Evolutionary conservation across 805 yeast genomes (phyloP).

Genomic region (Candida ortonii): DNA sequence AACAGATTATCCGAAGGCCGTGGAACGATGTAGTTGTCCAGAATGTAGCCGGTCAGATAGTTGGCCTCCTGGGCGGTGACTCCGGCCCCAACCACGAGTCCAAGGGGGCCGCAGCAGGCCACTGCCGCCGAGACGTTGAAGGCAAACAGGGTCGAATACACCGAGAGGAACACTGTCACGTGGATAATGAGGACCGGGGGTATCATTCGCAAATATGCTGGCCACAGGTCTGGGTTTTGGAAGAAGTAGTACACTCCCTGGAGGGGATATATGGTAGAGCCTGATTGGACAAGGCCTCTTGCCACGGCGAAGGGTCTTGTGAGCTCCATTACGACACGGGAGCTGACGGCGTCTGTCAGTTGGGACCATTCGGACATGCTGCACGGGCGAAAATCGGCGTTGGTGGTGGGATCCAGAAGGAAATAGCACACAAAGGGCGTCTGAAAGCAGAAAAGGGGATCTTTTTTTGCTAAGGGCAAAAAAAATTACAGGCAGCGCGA

Average conservation of each 20-base stretch:
- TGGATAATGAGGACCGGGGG: slow-evolving; percentile 25
- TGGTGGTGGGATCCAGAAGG: background rate
- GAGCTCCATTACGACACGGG: slow-evolving; percentile 22
- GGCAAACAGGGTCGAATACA: slow-evolving; percentile 23
- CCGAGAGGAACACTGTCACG: slow-evolving; percentile 17
- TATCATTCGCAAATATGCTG: slow-evolving; percentile 23
- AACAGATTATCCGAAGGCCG: slow-evolving; percentile 26
- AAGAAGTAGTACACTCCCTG: slow-evolving; percentile 28
- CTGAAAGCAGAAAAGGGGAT: no score
- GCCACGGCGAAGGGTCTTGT: slow-evolving; percentile 21
- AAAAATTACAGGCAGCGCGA: no score
- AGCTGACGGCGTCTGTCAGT: slow-evolving; percentile 11
- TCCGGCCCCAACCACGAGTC: slow-evolving; percentile 23
- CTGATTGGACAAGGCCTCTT: slow-evolving; percentile 16
- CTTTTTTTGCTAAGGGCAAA: no score
- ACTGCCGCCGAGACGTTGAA: slow-evolving; percentile 22
- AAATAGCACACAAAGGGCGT: background rate
- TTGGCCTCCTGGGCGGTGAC: slow-evolving; percentile 28
- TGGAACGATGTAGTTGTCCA: slow-evolving; percentile 25
- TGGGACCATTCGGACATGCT: slow-evolving; percentile 6
- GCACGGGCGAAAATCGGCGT: slow-evolving; percentile 1
- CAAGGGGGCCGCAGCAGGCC: slow-evolving; percentile 28
- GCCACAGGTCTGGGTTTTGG: slow-evolving; percentile 26
- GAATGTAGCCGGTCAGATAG: slow-evolving; percentile 22
- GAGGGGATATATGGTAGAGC: slow-evolving; percentile 22